Conservation (phyloP, 2,329 filamentous ascomycete species). For the Fusarium sororula region DNA sequence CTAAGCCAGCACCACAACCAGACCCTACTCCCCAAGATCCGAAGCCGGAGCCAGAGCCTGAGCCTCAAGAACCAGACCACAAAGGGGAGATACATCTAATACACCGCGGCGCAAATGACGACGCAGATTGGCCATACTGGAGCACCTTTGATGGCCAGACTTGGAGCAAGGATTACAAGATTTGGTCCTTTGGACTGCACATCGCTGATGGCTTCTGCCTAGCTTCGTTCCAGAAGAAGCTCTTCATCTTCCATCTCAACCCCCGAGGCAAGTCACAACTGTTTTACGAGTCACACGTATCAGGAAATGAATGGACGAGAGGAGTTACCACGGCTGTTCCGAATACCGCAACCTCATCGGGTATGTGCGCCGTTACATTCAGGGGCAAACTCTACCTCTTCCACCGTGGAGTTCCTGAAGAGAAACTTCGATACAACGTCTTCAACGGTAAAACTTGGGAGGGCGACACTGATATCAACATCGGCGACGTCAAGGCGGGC, state of each 20-base stretch:
- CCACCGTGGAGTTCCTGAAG: not conserved
- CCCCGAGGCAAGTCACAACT: not conserved
- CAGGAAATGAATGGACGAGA: not conserved
- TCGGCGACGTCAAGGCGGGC: not conserved
- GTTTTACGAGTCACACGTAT: not conserved
- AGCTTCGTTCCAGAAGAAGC: not conserved
- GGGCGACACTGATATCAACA: not conserved
- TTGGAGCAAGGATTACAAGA: not conserved
- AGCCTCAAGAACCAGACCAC: not conserved
- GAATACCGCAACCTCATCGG: not conserved
- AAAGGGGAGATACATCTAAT: not conserved
- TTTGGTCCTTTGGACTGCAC: fast-evolving
- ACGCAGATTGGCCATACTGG: not conserved
- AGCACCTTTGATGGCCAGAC: not conserved
- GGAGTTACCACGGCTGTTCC: fast-evolving
- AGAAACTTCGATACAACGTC: not conserved
- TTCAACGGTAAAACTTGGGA: not conserved
- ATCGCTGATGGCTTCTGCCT: not conserved
- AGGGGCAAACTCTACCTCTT: not conserved
- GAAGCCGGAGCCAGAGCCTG: not conserved
- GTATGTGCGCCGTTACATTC: not conserved
- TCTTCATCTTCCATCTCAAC: not conserved
- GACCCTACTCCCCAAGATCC: not conserved
- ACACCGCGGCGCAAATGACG: not conserved
- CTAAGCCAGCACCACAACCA: not conserved